A percentile compares a stretch with the other conserved stretches of the same genome.
These are phyloP conservation scores for Aspergillus brasiliensis DNA, from an alignment of 2,329 filamentous ascomycete genomes.

Conservation along the genomic window DNA sequence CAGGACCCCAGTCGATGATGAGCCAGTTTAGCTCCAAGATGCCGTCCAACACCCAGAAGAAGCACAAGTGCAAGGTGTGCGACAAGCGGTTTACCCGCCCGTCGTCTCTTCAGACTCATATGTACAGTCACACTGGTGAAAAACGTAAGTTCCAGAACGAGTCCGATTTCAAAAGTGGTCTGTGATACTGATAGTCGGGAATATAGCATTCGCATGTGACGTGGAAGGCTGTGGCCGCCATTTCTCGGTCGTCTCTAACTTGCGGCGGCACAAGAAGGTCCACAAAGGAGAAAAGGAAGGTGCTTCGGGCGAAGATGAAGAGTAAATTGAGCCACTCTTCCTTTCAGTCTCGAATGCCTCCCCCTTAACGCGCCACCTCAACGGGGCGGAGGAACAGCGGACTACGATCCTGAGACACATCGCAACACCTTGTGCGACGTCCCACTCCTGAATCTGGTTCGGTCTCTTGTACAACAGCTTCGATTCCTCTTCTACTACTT, in stretches of 20 bases:
- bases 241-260: slow-evolving; percentile 95
- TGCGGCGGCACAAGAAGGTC: slow-evolving; percentile 92
- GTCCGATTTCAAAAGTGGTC: neutral
- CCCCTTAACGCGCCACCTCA: slow-evolving; percentile 9
- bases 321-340: slow-evolving; percentile 28
- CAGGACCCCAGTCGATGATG: slow-evolving; percentile 97
- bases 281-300: slow-evolving; percentile 68
- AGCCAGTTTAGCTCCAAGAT: slow-evolving; percentile 96
- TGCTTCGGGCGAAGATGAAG: slow-evolving; percentile 45
- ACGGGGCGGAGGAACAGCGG: slow-evolving; percentile 4
- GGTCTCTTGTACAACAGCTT: slow-evolving; percentile 38
- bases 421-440: slow-evolving; percentile 16
- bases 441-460: slow-evolving; percentile 22
- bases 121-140: slow-evolving; percentile 98
- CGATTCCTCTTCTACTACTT: slow-evolving; percentile 26
- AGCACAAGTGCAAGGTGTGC: slow-evolving; percentile 99
- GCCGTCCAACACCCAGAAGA: slow-evolving; percentile 94
- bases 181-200: slow-evolving; percentile 21
- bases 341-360: slow-evolving; percentile 18
- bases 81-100: slow-evolving; percentile 96
- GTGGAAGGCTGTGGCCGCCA: slow-evolving; percentile 93
- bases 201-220: slow-evolving; percentile 84
- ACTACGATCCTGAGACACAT: slow-evolving; percentile 12
- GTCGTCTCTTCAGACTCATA: slow-evolving; percentile 92
- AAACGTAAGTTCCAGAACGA: slow-evolving; percentile 73